phyloP scores from a whole-genome alignment of 2,329 filamentous ascomycete species.

The Pochonia chlamydosporia region DNA sequence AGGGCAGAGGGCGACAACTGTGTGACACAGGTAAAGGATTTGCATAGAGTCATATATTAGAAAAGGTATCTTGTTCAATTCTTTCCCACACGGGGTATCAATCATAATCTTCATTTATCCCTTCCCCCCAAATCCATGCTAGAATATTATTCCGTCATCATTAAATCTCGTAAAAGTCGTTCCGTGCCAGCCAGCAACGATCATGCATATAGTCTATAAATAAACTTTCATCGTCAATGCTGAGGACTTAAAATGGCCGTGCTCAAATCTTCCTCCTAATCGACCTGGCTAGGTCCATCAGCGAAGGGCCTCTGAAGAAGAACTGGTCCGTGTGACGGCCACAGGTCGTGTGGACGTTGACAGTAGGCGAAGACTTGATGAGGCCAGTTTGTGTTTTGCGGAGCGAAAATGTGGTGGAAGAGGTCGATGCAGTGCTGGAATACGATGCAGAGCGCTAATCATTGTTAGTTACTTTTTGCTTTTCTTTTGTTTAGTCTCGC shows the following conservation, averaged over 20 bases:
- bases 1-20: no score
- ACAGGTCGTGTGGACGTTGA: slow-evolving; percentile 49
- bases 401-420: slow-evolving; percentile 17
- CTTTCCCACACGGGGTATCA: neutral
- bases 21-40: neutral
- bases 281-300: slow-evolving; percentile 36
- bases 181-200: slow-evolving; percentile 22
- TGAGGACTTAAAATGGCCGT: neutral
- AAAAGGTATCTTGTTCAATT: neutral
- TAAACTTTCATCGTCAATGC: slow-evolving; percentile 8
- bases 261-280: slow-evolving; percentile 27
- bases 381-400: slow-evolving; percentile 26
- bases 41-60: neutral
- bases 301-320: slow-evolving; percentile 43
- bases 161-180: slow-evolving; percentile 13
- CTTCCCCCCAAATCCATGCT: neutral
- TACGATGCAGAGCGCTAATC: slow-evolving; percentile 22
- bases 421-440: slow-evolving; percentile 21
- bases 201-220: slow-evolving; percentile 7
- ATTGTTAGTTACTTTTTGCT: slow-evolving; percentile 14
- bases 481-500: neutral
- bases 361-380: slow-evolving; percentile 32
- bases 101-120: neutral
- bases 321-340: slow-evolving; percentile 50
- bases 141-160: slow-evolving; percentile 1